Conservation (phyloP, 768 basidiomycete species). For the Paxillus rubicundulus region DNA sequence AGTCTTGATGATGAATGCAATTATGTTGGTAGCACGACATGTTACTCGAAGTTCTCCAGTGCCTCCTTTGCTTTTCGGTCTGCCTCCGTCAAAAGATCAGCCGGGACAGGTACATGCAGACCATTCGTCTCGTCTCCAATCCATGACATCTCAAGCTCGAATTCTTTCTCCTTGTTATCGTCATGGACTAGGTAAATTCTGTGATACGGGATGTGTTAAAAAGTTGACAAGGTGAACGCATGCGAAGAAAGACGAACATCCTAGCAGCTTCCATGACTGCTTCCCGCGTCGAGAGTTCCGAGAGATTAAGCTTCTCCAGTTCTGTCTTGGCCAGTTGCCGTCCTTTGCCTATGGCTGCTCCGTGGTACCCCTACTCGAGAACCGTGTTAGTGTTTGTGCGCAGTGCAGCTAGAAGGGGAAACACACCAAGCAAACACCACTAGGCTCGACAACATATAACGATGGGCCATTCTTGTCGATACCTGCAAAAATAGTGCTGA, state of each 20-base stretch:
- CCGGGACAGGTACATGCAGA: slow-evolving; percentile 79
- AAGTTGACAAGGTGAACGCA: slow-evolving; percentile 1
- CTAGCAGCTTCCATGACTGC: slow-evolving; percentile 92
- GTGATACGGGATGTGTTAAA: slow-evolving; percentile 6
- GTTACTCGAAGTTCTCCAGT: slow-evolving; percentile 64
- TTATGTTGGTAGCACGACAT: slow-evolving; percentile 21
- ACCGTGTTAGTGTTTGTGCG: background rate
- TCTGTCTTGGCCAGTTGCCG: slow-evolving; percentile 97
- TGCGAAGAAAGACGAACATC: slow-evolving; percentile 60
- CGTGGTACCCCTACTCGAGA: slow-evolving; percentile 77
- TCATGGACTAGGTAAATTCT: slow-evolving; percentile 98
- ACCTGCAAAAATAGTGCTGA: slow-evolving; percentile 87
- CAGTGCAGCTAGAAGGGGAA: background rate
- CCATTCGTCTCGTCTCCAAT: slow-evolving; percentile 81
- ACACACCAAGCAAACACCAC: slow-evolving; percentile 85
- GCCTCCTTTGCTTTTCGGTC: slow-evolving; percentile 85
- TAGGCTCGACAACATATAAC: slow-evolving; percentile 91
- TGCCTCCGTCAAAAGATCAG: slow-evolving; percentile 80
- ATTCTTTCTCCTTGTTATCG: slow-evolving; percentile 96
- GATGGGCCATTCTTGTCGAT: slow-evolving; percentile 86
- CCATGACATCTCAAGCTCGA: slow-evolving; percentile 98
- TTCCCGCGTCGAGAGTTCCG: slow-evolving; percentile 75
- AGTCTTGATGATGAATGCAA: background rate
- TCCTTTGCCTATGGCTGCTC: slow-evolving; percentile 98
- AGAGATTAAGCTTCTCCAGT: slow-evolving; percentile 89